Evolutionary conservation across 2,329 filamentous ascomycete genomes (phyloP).

Genomic region (Alternaria sp.): DNA sequence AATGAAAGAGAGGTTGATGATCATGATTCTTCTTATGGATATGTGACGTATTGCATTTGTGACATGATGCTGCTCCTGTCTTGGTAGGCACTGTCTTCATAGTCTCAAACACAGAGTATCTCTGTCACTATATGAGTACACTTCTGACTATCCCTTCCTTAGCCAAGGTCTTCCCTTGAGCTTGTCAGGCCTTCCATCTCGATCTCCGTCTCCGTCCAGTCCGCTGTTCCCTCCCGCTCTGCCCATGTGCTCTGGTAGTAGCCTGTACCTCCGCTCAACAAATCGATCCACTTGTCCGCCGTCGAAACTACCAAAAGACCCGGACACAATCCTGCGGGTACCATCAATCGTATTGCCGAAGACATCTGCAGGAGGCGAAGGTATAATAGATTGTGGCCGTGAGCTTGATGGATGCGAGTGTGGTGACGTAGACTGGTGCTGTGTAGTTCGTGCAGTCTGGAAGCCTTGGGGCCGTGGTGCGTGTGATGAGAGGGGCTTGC

Average conservation of each 20-base stretch:
- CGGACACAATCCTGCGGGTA: slow-evolving; percentile 11
- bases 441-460: not conserved
- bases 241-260: not conserved
- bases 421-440: not conserved
- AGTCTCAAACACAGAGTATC: not conserved
- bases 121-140: too few relatives aligned
- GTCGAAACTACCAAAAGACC: slow-evolving; percentile 24
- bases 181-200: not conserved
- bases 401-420: not conserved
- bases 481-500: not conserved
- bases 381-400: too few relatives aligned
- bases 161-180: slow-evolving; percentile 13
- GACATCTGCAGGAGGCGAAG: not conserved
- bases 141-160: not conserved
- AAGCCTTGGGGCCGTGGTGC: not conserved
- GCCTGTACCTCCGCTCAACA: slow-evolving; percentile 14
- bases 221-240: not conserved
- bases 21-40: not conserved
- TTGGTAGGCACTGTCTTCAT: not conserved
- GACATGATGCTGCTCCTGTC: not conserved
- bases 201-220: not conserved
- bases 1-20: not conserved
- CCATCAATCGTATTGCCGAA: not conserved
- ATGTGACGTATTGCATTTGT: not conserved
- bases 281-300: slow-evolving; percentile 4